A percentile compares a stretch with the other conserved stretches of the same genome.
These are phyloP conservation scores for Flammula alnicola DNA, from an alignment of 1,284 basidiomycete genomes.

Conservation along the genomic window DNA sequence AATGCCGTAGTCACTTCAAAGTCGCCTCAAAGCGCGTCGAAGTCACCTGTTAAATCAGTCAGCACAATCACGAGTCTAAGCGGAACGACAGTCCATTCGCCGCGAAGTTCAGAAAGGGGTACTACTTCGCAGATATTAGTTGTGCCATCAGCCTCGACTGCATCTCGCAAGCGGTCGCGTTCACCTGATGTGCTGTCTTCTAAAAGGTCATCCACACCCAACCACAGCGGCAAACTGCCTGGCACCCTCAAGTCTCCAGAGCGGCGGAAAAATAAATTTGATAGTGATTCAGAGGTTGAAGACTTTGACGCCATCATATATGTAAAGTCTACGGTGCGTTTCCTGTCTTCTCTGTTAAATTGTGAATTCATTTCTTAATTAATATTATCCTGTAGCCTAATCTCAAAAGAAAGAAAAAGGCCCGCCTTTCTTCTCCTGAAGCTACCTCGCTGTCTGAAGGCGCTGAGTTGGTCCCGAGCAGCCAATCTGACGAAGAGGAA, in stretches of 20 bases:
- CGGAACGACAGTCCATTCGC: too few relatives aligned
- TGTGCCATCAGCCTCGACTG: slow-evolving; percentile 2
- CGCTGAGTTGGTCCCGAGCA: slow-evolving; percentile 58
- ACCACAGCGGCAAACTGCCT: neutral
- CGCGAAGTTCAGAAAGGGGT: slow-evolving; percentile 12
- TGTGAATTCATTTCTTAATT: slow-evolving; percentile 1
- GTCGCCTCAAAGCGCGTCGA: neutral
- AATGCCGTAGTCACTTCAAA: neutral
- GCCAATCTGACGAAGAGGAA: slow-evolving; percentile 71
- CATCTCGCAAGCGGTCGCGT: slow-evolving; percentile 24
- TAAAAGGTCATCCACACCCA: slow-evolving; percentile 5
- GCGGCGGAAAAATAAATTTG: slow-evolving; percentile 38
- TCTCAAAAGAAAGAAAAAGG: slow-evolving; percentile 36
- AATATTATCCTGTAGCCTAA: slow-evolving; percentile 18
- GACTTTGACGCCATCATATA: slow-evolving; percentile 31
- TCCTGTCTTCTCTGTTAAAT: slow-evolving; percentile 2
- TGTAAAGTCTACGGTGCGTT: slow-evolving; percentile 24
- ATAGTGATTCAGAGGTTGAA: slow-evolving; percentile 39
- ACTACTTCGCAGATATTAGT: neutral
- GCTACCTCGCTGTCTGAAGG: slow-evolving; percentile 18
- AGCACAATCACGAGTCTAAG: too few relatives aligned
- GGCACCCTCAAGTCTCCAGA: slow-evolving; percentile 17
- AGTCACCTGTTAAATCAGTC: neutral
- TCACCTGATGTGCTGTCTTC: slow-evolving; percentile 22
- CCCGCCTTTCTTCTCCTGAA: slow-evolving; percentile 38